Percentiles rank a stretch among this genome's conserved stretches.
Conservation (phyloP, 140 eudicot genomes). For the Erigeron philadelphicus region DNA sequence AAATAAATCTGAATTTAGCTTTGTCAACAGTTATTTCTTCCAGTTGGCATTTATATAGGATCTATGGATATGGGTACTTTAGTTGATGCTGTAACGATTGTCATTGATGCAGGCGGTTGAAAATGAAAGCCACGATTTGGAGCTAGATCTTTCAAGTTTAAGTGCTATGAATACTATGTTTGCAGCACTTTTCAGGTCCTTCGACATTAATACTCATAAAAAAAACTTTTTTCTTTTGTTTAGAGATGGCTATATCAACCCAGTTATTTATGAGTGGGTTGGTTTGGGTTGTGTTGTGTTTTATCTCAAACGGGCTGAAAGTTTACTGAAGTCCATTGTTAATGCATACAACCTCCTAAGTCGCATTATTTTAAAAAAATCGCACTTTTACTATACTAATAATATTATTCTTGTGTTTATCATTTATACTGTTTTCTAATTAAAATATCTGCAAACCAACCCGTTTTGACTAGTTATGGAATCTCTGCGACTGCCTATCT, state of each 20-base stretch:
- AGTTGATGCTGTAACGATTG: conserved; percentile 18
- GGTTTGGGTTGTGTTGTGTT: background rate
- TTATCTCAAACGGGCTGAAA: background rate
- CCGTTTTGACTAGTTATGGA: background rate
- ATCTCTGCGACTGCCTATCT: background rate
- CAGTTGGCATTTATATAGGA: background rate
- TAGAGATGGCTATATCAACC: background rate
- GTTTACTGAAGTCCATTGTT: background rate
- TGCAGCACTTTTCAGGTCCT: conserved; percentile 89
- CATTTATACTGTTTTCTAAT: background rate
- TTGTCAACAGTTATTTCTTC: background rate
- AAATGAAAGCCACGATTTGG: conserved; percentile 79
- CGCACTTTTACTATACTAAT: background rate
- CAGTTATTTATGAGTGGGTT: background rate
- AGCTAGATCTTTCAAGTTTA: conserved; percentile 96
- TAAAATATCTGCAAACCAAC: background rate
- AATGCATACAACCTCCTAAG: background rate
- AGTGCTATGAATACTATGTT: conserved; percentile 92
- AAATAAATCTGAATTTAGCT: conserved; percentile 7
- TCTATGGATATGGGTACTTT: background rate
- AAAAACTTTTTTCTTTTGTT: background rate
- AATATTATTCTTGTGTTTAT: background rate
- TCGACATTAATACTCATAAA: conserved; percentile 6
- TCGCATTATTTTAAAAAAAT: background rate
- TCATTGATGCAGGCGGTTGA: conserved; percentile 71